phyloP scores from a whole-genome alignment of 2,329 filamentous ascomycete species.

The Ophiostoma sp. region DNA sequence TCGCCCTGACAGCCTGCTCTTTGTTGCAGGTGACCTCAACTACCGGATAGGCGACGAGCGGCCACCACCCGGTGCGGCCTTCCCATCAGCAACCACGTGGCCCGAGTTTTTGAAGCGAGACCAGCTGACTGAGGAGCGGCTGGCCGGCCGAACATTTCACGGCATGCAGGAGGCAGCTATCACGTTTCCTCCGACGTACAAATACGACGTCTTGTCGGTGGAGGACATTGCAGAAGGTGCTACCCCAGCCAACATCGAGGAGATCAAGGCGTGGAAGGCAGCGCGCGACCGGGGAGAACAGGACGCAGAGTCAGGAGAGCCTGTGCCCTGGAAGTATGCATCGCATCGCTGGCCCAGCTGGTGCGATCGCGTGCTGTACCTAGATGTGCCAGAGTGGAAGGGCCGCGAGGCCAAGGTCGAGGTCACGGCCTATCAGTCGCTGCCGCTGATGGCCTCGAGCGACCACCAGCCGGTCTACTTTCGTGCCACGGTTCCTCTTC shows the following conservation, averaged over 20 bases:
- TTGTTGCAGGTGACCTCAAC: slow-evolving; percentile 88
- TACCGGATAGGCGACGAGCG: slow-evolving; percentile 72
- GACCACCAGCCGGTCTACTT: slow-evolving; percentile 85
- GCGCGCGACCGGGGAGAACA: slow-evolving; percentile 18
- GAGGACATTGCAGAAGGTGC: slow-evolving; percentile 30
- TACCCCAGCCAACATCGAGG: slow-evolving; percentile 31
- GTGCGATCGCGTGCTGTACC: slow-evolving; percentile 85
- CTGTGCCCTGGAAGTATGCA: slow-evolving; percentile 65
- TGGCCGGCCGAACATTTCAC: slow-evolving; percentile 66
- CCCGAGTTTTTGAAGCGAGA: slow-evolving; percentile 64
- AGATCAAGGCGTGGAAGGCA: slow-evolving; percentile 22
- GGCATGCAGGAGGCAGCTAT: slow-evolving; percentile 70
- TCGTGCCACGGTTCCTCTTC: slow-evolving; percentile 59
- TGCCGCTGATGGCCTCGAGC: slow-evolving; percentile 74
- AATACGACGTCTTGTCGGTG: slow-evolving; percentile 55
- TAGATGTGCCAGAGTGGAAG: slow-evolving; percentile 55
- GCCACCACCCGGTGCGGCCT: slow-evolving; percentile 57
- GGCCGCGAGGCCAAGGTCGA: slow-evolving; percentile 32
- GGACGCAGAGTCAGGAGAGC: neutral
- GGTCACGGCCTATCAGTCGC: slow-evolving; percentile 63
- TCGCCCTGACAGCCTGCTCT: slow-evolving; percentile 67
- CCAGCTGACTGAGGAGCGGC: slow-evolving; percentile 69
- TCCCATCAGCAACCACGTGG: slow-evolving; percentile 61
- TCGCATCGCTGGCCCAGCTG: slow-evolving; percentile 81
- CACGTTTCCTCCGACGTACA: slow-evolving; percentile 87